phyloP scores from a whole-genome alignment of 768 basidiomycete species.

The Hortiboletus campestris region DNA sequence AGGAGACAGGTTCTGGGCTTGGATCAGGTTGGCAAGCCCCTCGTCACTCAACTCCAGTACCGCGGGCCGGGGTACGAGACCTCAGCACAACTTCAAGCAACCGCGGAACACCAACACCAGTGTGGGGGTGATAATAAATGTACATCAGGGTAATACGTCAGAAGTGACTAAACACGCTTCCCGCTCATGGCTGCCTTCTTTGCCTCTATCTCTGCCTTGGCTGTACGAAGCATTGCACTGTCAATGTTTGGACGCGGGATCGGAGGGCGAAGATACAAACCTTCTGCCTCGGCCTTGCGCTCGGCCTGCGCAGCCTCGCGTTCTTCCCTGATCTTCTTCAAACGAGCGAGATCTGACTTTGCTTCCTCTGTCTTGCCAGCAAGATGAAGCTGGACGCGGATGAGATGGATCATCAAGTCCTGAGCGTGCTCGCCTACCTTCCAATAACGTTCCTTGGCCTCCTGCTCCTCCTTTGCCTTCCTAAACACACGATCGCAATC shows the following conservation, averaged over 20 bases:
- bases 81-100: not conserved
- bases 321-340: slow-evolving; percentile 82
- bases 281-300: slow-evolving; percentile 85
- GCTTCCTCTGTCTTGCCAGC: slow-evolving; percentile 91
- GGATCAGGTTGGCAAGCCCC: not conserved
- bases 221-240: slow-evolving; percentile 32
- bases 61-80: not conserved
- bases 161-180: slow-evolving; percentile 41
- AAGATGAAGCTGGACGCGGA: slow-evolving; percentile 51
- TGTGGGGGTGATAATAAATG: not conserved
- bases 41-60: not conserved
- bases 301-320: slow-evolving; percentile 86
- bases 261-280: slow-evolving; percentile 38
- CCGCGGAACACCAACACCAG: not conserved
- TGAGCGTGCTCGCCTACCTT: slow-evolving; percentile 49
- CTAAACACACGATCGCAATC: slow-evolving; percentile 36
- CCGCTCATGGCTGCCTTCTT: slow-evolving; percentile 43
- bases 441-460: slow-evolving; percentile 84
- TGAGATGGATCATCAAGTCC: slow-evolving; percentile 1
- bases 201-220: slow-evolving; percentile 60
- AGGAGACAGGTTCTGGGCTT: too few species aligned
- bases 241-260: not conserved
- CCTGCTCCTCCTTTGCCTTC: slow-evolving; percentile 90
- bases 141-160: not conserved
- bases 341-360: slow-evolving; percentile 83